Base-by-base conservation (phyloP, 768 basidiomycete genomes). In the Megacollybia marginata region DNA sequence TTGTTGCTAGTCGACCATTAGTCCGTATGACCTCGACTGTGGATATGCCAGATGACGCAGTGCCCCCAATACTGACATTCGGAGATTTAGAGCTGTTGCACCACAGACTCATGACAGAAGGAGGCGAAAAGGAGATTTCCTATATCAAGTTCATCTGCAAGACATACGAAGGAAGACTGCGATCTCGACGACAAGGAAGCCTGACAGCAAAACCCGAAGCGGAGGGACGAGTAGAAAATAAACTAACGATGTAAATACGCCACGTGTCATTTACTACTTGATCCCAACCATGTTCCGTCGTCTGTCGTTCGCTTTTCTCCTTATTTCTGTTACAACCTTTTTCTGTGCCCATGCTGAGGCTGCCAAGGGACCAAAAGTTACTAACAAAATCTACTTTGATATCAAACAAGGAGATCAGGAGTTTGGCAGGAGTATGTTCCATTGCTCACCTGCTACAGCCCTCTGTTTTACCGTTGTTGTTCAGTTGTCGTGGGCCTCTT, bases 301-400 rank as follows among this genome's bases (percentile, higher is more conserved):
- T 28, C 23, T 40, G 18, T 40, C 18, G 15, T 18, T 40, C 4
- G 18, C 38, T 40, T 61, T 86, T 43, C 62, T 83, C 48, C 69
- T 86, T 42, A 75, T 84, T 23, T 47, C 89, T 49, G 79, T 78
- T 9, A 82, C 86, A 0, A 69, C 88, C 59, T 82, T 90, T 69
- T 85, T 80, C 58, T 78, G 76, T 4, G 79, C 82, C 62, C 75
- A 80, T 32, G 89, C 70, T 9, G 85, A 92, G 55, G 92, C 92
- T 11, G 78, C 80, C 32, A 94, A 91, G 59, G 85, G 87, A 13
- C 95, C 95, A 12, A 83, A 76, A 69, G 84, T 98, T 59, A 96
- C 95, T 43, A 73, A 88, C 78, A 92, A 87, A 69, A 85, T 96
- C 57, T 96, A 83, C 75, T 96, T 97, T 62, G 93, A 96, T 66